Percentiles rank a stretch among this genome's conserved stretches.
phyloP scores from a whole-genome alignment of 176 grass and related monocot species.

The Cenchrus americanus region DNA sequence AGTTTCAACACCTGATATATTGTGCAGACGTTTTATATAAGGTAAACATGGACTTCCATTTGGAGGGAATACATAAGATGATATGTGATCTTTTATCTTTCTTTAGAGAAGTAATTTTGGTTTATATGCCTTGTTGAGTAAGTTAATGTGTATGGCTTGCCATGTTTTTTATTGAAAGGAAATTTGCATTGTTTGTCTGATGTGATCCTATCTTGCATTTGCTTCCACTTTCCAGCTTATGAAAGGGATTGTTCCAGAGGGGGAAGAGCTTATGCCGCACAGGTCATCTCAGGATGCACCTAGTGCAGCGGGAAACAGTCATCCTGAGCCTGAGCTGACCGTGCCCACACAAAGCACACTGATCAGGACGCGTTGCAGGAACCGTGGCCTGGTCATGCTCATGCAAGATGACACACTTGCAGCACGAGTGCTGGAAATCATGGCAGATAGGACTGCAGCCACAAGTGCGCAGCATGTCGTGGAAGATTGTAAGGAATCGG shows the following conservation, averaged over 20 bases:
- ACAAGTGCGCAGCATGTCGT: background rate
- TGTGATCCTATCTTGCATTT: background rate
- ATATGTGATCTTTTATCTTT: background rate
- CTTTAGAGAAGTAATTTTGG: background rate
- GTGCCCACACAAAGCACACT: conserved; percentile 19
- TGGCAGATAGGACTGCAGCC: background rate
- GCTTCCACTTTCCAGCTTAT: conserved; percentile 49
- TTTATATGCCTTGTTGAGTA: background rate
- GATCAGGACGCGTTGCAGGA: conserved; percentile 66
- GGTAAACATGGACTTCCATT: too few species aligned
- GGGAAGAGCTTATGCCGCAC: conserved; percentile 38
- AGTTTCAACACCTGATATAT: background rate
- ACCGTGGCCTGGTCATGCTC: conserved; percentile 58
- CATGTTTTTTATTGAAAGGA: background rate
- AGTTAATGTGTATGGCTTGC: too few species aligned
- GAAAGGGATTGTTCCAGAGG: conserved; percentile 52
- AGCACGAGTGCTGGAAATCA: background rate
- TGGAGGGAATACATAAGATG: too few species aligned
- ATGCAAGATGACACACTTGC: conserved; percentile 35
- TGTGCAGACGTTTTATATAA: background rate
- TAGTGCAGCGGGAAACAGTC: background rate
- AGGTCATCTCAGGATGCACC: background rate
- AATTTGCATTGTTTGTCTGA: background rate
- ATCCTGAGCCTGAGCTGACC: background rate
- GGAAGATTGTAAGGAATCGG: too few species aligned